Conservation (phyloP, 305 asterid genomes). For the Coffea humblotiana region DNA sequence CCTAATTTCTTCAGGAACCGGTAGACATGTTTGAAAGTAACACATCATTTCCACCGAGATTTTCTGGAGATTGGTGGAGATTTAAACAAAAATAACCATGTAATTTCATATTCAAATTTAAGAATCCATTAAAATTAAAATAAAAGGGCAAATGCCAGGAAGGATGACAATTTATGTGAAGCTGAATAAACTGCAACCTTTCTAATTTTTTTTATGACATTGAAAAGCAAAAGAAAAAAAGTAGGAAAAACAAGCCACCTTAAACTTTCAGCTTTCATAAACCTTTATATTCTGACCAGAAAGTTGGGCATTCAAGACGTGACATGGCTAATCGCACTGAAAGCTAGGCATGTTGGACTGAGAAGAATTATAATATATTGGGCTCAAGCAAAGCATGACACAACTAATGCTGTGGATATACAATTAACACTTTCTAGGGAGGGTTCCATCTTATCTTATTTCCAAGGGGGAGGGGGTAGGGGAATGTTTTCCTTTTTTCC, state of each 20-base stretch:
- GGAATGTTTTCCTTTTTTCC: too few species aligned
- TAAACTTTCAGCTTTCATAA: neutral
- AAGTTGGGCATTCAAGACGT: neutral
- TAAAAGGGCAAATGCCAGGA: neutral
- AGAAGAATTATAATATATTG: too few species aligned
- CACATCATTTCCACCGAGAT: neutral
- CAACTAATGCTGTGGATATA: neutral
- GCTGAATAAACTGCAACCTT: neutral
- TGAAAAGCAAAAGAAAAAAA: neutral
- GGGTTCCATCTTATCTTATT: neutral
- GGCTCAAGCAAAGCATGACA: neutral
- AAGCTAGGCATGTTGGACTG: neutral
- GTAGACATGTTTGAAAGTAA: neutral
- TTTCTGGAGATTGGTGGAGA: neutral
- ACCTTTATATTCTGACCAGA: neutral
- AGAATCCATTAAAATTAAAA: neutral
- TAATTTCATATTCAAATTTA: neutral
- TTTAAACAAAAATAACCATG: neutral
- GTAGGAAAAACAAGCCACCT: neutral
- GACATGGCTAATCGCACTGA: neutral
- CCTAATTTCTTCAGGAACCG: neutral
- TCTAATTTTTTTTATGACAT: neutral
- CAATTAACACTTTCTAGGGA: neutral
- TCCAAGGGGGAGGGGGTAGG: too few species aligned
- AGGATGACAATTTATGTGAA: neutral